Conservation (phyloP, 1,284 basidiomycete species). For the Marasmius sp. region DNA sequence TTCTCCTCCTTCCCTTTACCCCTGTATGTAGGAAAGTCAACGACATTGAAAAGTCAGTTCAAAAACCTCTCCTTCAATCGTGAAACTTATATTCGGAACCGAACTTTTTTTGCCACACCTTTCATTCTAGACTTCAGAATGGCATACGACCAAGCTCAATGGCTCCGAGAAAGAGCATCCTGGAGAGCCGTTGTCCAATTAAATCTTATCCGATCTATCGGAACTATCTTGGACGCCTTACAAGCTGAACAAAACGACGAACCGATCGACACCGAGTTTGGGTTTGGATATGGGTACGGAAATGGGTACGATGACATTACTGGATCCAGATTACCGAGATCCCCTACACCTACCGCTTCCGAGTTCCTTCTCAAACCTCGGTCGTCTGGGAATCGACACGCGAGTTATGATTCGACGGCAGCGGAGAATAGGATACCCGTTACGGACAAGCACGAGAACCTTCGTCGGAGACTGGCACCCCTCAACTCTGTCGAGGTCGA, state of each 20-base stretch:
- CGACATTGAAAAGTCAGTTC: conserved; percentile 60
- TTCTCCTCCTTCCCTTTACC: background rate
- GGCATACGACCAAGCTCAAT: conserved; percentile 49
- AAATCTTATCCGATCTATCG: conserved; percentile 62
- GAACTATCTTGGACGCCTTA: conserved; percentile 53
- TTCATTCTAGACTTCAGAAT: conserved; percentile 44
- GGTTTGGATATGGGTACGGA: background rate
- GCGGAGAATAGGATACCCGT: background rate
- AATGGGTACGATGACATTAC: background rate
- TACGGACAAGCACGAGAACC: conserved; percentile 42
- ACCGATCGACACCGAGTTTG: conserved; percentile 10
- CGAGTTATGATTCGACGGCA: background rate
- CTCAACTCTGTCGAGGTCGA: conserved; percentile 56
- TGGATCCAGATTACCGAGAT: background rate
- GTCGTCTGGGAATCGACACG: background rate
- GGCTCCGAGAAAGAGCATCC: conserved; percentile 54
- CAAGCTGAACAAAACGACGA: conserved; percentile 40
- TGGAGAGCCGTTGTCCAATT: conserved; percentile 69
- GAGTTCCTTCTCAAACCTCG: conserved; percentile 29
- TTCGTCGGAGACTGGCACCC: conserved; percentile 52
- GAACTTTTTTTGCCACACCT: background rate
- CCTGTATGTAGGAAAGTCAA: conserved; percentile 56
- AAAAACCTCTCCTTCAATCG: conserved; percentile 5
- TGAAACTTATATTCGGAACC: conserved; percentile 6
- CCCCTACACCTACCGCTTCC: background rate